phyloP scores from a whole-genome alignment of 1,139 yeast species.

The Blastobotrys buckinghamii region DNA sequence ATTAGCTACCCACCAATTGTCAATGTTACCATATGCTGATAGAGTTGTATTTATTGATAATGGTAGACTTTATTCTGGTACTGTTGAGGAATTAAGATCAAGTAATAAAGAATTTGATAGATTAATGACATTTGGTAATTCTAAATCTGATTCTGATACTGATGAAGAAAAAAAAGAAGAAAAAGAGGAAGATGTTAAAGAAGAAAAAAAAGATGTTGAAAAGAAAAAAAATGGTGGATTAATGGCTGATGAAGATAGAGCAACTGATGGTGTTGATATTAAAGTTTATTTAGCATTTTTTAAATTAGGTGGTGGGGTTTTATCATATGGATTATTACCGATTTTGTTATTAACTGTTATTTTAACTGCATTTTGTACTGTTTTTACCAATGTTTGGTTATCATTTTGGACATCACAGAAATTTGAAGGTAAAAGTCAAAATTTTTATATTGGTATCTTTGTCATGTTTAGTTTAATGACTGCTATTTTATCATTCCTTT shows the following conservation, averaged over 20 bases:
- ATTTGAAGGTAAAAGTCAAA: constrained; percentile 43
- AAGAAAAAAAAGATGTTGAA: constrained; percentile 22
- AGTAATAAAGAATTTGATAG: constrained; percentile 44
- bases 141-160: constrained; percentile 32
- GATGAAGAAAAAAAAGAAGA: constrained; percentile 29
- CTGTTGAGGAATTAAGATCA: constrained; percentile 44
- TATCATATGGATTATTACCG: constrained; percentile 40
- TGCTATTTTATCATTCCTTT: constrained; percentile 35
- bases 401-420: constrained; percentile 72
- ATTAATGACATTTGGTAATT: constrained; percentile 46
- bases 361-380: constrained; percentile 50
- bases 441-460: constrained; percentile 69
- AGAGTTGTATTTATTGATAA: constrained; percentile 52
- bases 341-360: constrained; percentile 35
- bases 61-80: constrained; percentile 37
- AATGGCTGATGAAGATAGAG: constrained; percentile 45
- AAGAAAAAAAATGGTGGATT: constrained; percentile 26
- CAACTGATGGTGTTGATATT: constrained; percentile 43
- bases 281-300: constrained; percentile 49
- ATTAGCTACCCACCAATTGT: constrained; percentile 79
- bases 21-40: constrained; percentile 63
- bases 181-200: constrained; percentile 22
- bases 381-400: constrained; percentile 76
- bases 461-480: constrained; percentile 44
- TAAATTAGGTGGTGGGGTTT: constrained; percentile 49